Conservation (phyloP, 108 stramenopile species). For the Conticribra guillardii region DNA sequence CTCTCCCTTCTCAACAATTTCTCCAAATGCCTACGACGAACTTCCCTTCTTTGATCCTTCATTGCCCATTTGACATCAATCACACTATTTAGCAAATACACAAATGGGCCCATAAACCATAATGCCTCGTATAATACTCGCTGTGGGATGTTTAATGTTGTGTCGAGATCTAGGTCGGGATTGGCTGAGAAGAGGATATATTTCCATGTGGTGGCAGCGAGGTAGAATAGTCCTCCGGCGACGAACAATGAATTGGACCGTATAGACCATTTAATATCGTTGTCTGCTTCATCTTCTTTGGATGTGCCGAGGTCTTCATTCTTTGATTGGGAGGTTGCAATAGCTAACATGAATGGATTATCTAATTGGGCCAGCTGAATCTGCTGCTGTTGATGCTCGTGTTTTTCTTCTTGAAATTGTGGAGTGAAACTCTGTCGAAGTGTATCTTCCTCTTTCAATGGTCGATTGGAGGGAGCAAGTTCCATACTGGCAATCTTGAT, state of each 20-base stretch:
- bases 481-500: not conserved
- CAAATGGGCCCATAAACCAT: slow-evolving; percentile 43
- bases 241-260: slow-evolving; percentile 37
- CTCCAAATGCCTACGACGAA: slow-evolving; percentile 6
- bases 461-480: not conserved
- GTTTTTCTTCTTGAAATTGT: too few relatives aligned
- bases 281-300: slow-evolving; percentile 13
- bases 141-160: not conserved
- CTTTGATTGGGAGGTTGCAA: not conserved
- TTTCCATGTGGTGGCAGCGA: slow-evolving; percentile 36
- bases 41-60: slow-evolving; percentile 13
- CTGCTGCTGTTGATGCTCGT: too few relatives aligned
- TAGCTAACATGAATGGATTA: not conserved
- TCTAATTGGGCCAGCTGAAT: not conserved
- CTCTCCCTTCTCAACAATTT: not conserved
- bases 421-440: not conserved
- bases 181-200: slow-evolving; percentile 5
- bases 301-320: too few relatives aligned
- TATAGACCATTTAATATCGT: slow-evolving; percentile 34
- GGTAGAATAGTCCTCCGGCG: slow-evolving; percentile 31
- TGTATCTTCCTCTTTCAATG: not conserved
- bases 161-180: slow-evolving; percentile 9
- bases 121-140: slow-evolving; percentile 23
- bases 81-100: slow-evolving; percentile 33
- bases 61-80: slow-evolving; percentile 44